Conservation (phyloP, 345 rosid species). For the Eucalyptus polybractea region DNA sequence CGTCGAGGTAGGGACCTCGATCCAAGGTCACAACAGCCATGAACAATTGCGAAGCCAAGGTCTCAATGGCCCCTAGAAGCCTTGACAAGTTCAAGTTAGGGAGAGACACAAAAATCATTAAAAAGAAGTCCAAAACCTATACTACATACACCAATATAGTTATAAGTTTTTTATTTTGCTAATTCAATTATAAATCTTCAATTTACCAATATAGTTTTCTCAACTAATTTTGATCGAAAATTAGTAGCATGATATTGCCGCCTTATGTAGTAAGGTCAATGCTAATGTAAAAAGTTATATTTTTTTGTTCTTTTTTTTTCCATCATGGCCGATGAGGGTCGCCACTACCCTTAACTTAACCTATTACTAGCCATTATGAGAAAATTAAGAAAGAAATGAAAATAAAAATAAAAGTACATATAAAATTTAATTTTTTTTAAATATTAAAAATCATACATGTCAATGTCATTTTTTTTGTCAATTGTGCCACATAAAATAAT, state of each 20-base stretch:
- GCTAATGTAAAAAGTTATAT: too few relatives aligned
- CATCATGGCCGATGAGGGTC: fast-evolving
- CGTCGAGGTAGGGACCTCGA: neutral
- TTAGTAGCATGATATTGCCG: fast-evolving
- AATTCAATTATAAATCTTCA: neutral
- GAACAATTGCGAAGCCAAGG: neutral
- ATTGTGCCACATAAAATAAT: too few relatives aligned
- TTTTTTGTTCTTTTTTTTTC: too few relatives aligned
- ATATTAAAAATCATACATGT: neutral
- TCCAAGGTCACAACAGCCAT: neutral
- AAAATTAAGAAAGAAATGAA: too few relatives aligned
- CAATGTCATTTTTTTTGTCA: too few relatives aligned
- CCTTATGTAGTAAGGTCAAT: neutral
- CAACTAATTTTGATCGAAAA: too few relatives aligned
- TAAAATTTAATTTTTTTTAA: too few relatives aligned
- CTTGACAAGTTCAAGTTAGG: neutral
- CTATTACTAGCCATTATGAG: neutral
- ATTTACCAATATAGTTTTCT: too few relatives aligned
- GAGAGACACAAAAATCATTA: neutral
- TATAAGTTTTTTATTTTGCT: too few relatives aligned
- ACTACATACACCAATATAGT: fast-evolving
- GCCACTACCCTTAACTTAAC: neutral
- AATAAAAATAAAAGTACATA: too few relatives aligned
- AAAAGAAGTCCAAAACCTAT: neutral
- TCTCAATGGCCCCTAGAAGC: neutral